A percentile compares a stretch with the other conserved stretches of the same genome.
Evolutionary conservation across 805 yeast species (phyloP).

Genomic region (Schwanniomyces vanrijiae): DNA sequence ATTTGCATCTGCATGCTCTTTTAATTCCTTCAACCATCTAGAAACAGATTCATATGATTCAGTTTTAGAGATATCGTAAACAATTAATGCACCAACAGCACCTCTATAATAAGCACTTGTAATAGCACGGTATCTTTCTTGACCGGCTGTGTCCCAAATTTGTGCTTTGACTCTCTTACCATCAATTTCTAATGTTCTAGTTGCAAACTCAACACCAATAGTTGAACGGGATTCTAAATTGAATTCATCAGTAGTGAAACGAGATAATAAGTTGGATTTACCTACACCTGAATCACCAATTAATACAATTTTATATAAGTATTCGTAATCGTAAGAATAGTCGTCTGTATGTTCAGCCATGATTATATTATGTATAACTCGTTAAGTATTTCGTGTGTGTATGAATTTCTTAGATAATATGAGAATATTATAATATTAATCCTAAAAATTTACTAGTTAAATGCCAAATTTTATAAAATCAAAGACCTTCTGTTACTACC

Average conservation of each 20-base stretch:
- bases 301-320: conserved; percentile 89
- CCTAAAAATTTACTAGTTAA: background rate
- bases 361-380: background rate
- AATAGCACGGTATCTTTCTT: conserved; percentile 96
- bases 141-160: conserved; percentile 99
- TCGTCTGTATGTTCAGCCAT: conserved; percentile 45
- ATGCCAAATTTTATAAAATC: background rate
- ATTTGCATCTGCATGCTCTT: conserved; percentile 90
- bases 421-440: background rate
- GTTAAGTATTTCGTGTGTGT: background rate
- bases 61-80: conserved; percentile 91
- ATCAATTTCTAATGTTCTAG: conserved; percentile 86
- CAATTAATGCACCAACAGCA: conserved; percentile 95
- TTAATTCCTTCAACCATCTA: conserved; percentile 88
- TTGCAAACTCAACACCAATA: conserved; percentile 97
- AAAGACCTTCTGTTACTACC: background rate
- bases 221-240: conserved; percentile 92
- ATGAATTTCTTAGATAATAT: background rate
- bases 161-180: conserved; percentile 85
- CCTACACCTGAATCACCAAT: conserved; percentile 99
- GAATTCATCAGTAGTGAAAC: conserved; percentile 95
- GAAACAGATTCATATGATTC: conserved; percentile 82
- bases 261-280: conserved; percentile 86
- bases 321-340: conserved; percentile 74
- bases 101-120: conserved; percentile 97